Percentiles rank a stretch among this genome's conserved stretches.
phyloP scores from a whole-genome alignment of 2,329 filamentous ascomycete species.

The Diaporthe amygdali region DNA sequence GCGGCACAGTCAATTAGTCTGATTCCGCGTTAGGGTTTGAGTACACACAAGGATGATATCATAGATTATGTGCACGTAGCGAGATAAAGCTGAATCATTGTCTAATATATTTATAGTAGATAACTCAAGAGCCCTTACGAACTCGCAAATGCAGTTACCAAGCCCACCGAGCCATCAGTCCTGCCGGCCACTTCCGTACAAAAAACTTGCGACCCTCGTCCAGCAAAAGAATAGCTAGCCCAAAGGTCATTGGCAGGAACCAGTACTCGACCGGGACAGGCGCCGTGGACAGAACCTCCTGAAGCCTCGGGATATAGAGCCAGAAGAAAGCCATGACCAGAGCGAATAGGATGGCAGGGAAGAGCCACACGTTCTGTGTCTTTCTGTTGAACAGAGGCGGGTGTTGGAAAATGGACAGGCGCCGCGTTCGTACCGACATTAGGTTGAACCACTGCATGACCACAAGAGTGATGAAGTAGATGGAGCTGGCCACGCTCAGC shows the following conservation, averaged over 20 bases:
- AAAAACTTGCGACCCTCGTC: conserved; percentile 71
- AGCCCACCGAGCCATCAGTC: conserved; percentile 63
- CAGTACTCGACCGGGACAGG: conserved; percentile 74
- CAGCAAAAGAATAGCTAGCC: conserved; percentile 64
- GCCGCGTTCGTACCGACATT: conserved; percentile 69
- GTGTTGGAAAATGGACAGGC: conserved; percentile 74
- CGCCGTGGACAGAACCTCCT: conserved; percentile 64
- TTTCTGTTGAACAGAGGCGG: conserved; percentile 68
- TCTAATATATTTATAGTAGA: too few relatives aligned
- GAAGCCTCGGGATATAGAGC: conserved; percentile 71
- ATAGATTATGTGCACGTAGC: too few relatives aligned
- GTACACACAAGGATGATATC: too few relatives aligned
- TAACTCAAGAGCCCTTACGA: too few relatives aligned
- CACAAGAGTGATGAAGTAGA: conserved; percentile 82
- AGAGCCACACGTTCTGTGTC: conserved; percentile 71
- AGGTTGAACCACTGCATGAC: conserved; percentile 85
- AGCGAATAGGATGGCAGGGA: conserved; percentile 73
- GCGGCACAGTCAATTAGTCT: too few relatives aligned
- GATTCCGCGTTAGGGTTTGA: too few relatives aligned
- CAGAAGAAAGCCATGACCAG: conserved; percentile 73
- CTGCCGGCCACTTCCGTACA: conserved; percentile 63
- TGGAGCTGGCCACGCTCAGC: conserved; percentile 70
- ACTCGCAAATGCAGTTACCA: conserved; percentile 54
- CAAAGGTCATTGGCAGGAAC: conserved; percentile 78
- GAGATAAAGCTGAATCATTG: too few relatives aligned